Conservation (phyloP, 176 grass and related monocot species). For the Cocos nucifera region DNA sequence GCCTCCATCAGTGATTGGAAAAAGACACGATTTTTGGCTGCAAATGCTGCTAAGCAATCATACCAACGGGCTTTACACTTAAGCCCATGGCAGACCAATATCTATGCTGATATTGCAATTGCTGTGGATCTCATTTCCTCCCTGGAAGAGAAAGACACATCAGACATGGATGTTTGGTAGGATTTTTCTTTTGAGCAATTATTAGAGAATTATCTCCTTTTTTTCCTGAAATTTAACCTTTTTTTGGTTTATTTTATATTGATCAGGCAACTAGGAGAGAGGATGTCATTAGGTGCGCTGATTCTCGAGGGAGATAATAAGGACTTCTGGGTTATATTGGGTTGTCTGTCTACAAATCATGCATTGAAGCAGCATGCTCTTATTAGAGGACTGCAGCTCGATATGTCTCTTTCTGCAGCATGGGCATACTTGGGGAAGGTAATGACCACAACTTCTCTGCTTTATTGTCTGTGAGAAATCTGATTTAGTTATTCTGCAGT, state of each 20-base stretch:
- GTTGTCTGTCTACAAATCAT: slow-evolving; percentile 53
- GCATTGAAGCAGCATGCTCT: slow-evolving; percentile 89
- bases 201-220: slow-evolving; percentile 2
- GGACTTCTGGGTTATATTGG: slow-evolving; percentile 84
- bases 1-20: slow-evolving; percentile 57
- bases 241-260: slow-evolving; percentile 21
- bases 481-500: slow-evolving; percentile 8
- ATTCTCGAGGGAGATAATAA: slow-evolving; percentile 70
- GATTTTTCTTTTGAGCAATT: slow-evolving; percentile 9
- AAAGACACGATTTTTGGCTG: slow-evolving; percentile 46
- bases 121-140: slow-evolving; percentile 59
- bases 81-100: slow-evolving; percentile 87
- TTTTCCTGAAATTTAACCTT: slow-evolving; percentile 3
- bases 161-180: slow-evolving; percentile 52
- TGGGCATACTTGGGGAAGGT: slow-evolving; percentile 97
- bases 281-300: slow-evolving; percentile 78
- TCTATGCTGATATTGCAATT: slow-evolving; percentile 75
- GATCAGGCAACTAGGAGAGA: slow-evolving; percentile 73
- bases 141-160: slow-evolving; percentile 29
- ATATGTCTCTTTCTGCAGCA: slow-evolving; percentile 66
- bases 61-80: slow-evolving; percentile 66
- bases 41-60: slow-evolving; percentile 58
- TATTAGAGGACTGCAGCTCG: slow-evolving; percentile 73
- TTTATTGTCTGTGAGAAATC: background rate
- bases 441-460: slow-evolving; percentile 17